Evolutionary conservation across 805 yeast genomes (phyloP).

Genomic region (Candida insectorum): DNA sequence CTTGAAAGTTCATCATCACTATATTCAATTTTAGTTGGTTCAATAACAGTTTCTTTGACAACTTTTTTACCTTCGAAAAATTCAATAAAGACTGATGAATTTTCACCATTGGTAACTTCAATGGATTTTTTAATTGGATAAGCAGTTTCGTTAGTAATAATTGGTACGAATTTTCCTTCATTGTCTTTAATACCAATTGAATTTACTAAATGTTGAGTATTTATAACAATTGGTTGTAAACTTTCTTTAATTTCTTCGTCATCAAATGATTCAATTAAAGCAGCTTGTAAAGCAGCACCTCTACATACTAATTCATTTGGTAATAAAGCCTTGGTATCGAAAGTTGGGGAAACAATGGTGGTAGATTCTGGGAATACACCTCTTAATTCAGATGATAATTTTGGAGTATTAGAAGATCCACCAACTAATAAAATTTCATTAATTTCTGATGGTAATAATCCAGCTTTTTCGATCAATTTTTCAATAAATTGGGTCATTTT

Average conservation of each 20-base stretch:
- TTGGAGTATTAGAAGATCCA: constrained; percentile 91
- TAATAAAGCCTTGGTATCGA: constrained; percentile 72
- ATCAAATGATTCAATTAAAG: constrained; percentile 76
- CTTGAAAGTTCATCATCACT: constrained; percentile 51
- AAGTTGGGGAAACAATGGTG: constrained; percentile 69
- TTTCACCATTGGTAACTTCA: constrained; percentile 59
- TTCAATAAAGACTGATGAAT: constrained; percentile 57
- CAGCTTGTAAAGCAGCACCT: constrained; percentile 97
- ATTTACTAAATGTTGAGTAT: constrained; percentile 81
- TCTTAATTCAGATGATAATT: constrained; percentile 73
- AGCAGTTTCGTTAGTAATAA: constrained; percentile 81
- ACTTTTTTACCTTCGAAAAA: constrained; percentile 84
- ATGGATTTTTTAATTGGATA: constrained; percentile 82
- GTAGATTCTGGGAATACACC: constrained; percentile 79
- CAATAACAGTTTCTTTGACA: constrained; percentile 77
- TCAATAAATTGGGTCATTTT: constrained; percentile 77
- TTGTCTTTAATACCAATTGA: constrained; percentile 82
- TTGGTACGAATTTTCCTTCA: constrained; percentile 67
- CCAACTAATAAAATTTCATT: constrained; percentile 92
- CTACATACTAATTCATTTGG: constrained; percentile 89
- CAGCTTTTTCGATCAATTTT: constrained; percentile 73
- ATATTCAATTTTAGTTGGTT: constrained; percentile 45
- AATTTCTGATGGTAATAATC: constrained; percentile 77
- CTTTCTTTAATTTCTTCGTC: constrained; percentile 80
- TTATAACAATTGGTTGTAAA: constrained; percentile 75